Conservation (phyloP, 306 rosid species). For the Styphnolobium japonicum region DNA sequence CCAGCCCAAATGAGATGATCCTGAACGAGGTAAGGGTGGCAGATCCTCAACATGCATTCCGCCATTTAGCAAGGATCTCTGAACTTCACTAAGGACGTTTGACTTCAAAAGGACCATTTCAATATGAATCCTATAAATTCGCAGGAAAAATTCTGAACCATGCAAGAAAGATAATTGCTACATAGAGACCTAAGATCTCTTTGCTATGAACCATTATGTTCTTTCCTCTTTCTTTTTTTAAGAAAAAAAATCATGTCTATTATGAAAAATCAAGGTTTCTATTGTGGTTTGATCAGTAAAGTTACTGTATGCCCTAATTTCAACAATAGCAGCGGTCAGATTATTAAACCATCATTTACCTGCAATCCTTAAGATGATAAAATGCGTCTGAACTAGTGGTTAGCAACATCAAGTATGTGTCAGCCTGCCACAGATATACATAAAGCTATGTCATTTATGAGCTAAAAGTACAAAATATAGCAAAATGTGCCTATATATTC, state of each 20-base stretch:
- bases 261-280: background rate
- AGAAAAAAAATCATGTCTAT: background rate
- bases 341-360: conserved; percentile 51
- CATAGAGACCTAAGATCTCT: background rate
- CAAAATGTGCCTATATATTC: background rate
- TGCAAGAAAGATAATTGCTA: conserved; percentile 17
- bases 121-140: conserved; percentile 71
- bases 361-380: conserved; percentile 95
- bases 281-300: background rate
- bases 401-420: conserved; percentile 89
- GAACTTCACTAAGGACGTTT: conserved; percentile 88
- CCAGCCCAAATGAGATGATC: conserved; percentile 66
- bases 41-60: conserved; percentile 96
- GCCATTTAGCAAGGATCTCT: conserved; percentile 93
- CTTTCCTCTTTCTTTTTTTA: background rate
- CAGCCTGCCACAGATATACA: conserved; percentile 56
- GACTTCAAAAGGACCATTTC: conserved; percentile 88
- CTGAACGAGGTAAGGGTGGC: conserved; percentile 62
- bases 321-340: conserved; percentile 2
- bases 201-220: background rate
- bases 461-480: background rate
- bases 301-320: conserved; percentile 17
- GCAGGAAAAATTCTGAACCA: conserved; percentile 37
- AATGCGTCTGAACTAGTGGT: conserved; percentile 94
- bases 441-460: conserved; percentile 10